Evolutionary conservation across 495 filamentous ascomycete genomes (phyloP), one percentile per base, ranked within the genome.

Genomic region (Penicillium macrosclerotiorum): DNA sequence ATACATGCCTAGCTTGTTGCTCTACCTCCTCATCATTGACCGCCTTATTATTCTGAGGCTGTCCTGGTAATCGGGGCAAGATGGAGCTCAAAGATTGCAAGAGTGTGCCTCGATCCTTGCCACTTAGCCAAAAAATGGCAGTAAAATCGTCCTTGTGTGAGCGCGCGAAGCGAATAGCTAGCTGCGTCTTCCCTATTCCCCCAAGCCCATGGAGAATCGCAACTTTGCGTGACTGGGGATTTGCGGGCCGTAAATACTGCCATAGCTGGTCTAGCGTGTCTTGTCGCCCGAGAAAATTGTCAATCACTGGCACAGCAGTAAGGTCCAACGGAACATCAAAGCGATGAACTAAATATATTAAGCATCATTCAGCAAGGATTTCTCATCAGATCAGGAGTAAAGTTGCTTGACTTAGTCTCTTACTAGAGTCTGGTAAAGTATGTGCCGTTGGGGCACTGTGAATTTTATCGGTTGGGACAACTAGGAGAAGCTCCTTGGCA

Each of bases 111-210:
- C 41, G 51, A 33, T 58, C 49, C 20, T 64, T 59, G 5, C 55
- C 60, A 55, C 42, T 54, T n/a, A 69, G 32, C 62, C 59, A 67
- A 19, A 67, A 59, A 29, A 65, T 52, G 5, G 64, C 62, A 16
- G 54, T 61, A 18, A 54, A 62, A 34, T 57, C 32, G 20, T 54
- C 8, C 44, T 58, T 51, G 11, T 64, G 58, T 7, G 60, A 39
- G 25, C 53, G 51, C n/a, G 65, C 62, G 47, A 67, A 71, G 27
- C 61, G 60, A 34, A 69, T 57, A 7, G 65, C 71, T 40, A 75
- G 47, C 39, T 75, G 63, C 22, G 69, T 70, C 37, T 72, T 74
- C 20, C 71, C 69, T 3, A 72, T 66, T 0, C 71, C 67, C 3
- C 72, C 67, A 48, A 75, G 60, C 22, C 70, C 65, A 47, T 68